Evolutionary conservation across 129 eudicot genomes (phyloP).

Genomic region (Artemisia annua): DNA sequence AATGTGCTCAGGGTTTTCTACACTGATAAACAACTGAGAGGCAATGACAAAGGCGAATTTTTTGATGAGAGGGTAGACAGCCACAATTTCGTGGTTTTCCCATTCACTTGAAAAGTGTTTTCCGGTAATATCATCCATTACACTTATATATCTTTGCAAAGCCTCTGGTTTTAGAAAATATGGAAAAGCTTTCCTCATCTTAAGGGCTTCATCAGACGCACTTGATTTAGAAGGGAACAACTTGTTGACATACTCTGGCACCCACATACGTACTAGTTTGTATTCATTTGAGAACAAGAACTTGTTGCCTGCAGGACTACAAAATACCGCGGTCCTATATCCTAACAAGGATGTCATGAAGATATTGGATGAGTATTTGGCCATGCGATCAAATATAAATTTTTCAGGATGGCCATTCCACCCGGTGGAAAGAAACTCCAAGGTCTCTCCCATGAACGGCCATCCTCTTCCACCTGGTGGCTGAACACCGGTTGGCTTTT

Average conservation of each 20-base stretch:
- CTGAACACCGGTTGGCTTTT: background rate
- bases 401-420: slow-evolving; percentile 40
- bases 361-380: slow-evolving; percentile 28
- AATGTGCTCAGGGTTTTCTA: slow-evolving; percentile 29
- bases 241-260: slow-evolving; percentile 33
- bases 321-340: slow-evolving; percentile 33
- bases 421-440: slow-evolving; percentile 34
- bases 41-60: slow-evolving; percentile 33
- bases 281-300: slow-evolving; percentile 46
- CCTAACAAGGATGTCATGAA: slow-evolving; percentile 41
- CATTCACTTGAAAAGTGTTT: slow-evolving; percentile 27
- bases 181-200: slow-evolving; percentile 34
- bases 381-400: slow-evolving; percentile 37
- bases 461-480: slow-evolving; percentile 47
- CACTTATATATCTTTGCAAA: slow-evolving; percentile 25
- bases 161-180: slow-evolving; percentile 32
- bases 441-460: slow-evolving; percentile 44
- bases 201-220: slow-evolving; percentile 30
- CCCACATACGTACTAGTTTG: slow-evolving; percentile 40
- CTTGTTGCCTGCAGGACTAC: slow-evolving; percentile 45
- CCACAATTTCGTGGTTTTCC: slow-evolving; percentile 32
- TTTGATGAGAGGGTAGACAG: slow-evolving; percentile 34
- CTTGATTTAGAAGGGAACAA: slow-evolving; percentile 33
- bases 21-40: slow-evolving; percentile 32
- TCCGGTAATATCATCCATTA: slow-evolving; percentile 27